These are phyloP conservation scores for Tulasnella sp. DNA, from an alignment of 768 basidiomycete genomes.

Conservation along the genomic window DNA sequence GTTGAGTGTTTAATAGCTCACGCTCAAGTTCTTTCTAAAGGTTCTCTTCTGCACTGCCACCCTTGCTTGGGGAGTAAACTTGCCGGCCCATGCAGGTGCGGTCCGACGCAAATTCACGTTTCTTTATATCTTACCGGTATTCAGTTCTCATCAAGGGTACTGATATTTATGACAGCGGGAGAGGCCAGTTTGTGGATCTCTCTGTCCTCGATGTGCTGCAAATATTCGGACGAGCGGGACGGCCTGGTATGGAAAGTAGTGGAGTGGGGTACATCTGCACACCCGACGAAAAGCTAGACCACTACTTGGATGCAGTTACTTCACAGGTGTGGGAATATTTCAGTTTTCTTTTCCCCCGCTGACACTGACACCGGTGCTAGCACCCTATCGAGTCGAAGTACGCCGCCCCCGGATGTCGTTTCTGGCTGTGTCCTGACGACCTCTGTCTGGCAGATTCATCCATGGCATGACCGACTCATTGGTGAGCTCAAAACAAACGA, in stretches of 20 bases:
- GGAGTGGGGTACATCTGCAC: conserved; percentile 98
- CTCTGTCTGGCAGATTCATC: conserved; percentile 50
- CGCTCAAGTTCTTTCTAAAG: conserved; percentile 41
- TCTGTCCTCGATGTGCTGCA: conserved; percentile 94
- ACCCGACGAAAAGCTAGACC: conserved; percentile 83
- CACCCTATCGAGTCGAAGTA: conserved; percentile 96
- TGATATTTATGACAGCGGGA: conserved; percentile 87
- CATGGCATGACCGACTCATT: conserved; percentile 83
- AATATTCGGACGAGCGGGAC: conserved; percentile 94
- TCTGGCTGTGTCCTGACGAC: not conserved
- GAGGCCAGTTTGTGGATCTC: conserved; percentile 86
- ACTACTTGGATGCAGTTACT: conserved; percentile 83
- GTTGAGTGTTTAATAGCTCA: not conserved
- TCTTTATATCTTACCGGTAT: conserved; percentile 11
- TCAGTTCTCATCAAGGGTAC: conserved; percentile 95
- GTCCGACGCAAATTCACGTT: conserved; percentile 4
- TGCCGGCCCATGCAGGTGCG: conserved; percentile 92
- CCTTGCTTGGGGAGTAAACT: conserved; percentile 97
- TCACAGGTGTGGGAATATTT: conserved; percentile 66
- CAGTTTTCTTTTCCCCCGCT: not conserved
- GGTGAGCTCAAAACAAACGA: conserved; percentile 2
- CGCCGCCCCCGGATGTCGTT: conserved; percentile 32
- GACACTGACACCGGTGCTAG: conserved; percentile 39
- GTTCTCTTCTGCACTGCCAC: conserved; percentile 98
- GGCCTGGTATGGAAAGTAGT: conserved; percentile 80